Base-by-base conservation (phyloP, 495 filamentous ascomycete species). In the Tuber melanosporum region DNA sequence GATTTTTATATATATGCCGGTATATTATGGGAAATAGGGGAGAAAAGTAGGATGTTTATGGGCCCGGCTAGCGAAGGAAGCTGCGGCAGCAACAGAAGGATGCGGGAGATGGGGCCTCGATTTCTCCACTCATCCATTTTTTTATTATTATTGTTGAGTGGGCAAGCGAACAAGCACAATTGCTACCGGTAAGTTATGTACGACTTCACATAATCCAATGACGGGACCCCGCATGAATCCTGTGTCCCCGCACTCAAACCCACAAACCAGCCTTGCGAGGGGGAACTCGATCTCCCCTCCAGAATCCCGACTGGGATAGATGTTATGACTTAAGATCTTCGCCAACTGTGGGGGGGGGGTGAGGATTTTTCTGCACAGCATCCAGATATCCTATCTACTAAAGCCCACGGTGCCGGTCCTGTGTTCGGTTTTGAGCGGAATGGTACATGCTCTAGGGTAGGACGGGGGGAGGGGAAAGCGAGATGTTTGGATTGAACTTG, bases 361-460 rank as follows among this genome's bases (percentile, higher is more conserved):
- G 0, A 32, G 26, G 57, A 3, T 36, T 66, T 66, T 19, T 66
- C 57, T 66, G 57, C 57, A 66, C 57, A 66, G 14, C 57, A 66
- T 36, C 57, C 14, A 66, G 57, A 66, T 66, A 66, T 66, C 57
- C 57, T 66, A 66, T 66, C 57, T 36, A 6, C 14, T 26, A 66
- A 66, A 32, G 57, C 57, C 26, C 57, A 66, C 4, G 57, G 57
- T 36, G 57, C 57, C 36, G 57, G 57, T 66, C 57, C 32, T 66
- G 57, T 66, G 57, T 66, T 66, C 32, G 57, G 32, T 66, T 66
- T 26, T 26, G 57, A 66, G 57, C 57, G 57, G 57, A 36, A 66
- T 66, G 14, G 26, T 66, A 36, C 57, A 19, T 36, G 57, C 3
- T 66, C 26, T 66, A 7, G 15, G n/a, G 57, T 66, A 32, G 57